Evolutionary conservation across 805 yeast species (phyloP).

Genomic region (Kurtzmaniella cleridarum): DNA sequence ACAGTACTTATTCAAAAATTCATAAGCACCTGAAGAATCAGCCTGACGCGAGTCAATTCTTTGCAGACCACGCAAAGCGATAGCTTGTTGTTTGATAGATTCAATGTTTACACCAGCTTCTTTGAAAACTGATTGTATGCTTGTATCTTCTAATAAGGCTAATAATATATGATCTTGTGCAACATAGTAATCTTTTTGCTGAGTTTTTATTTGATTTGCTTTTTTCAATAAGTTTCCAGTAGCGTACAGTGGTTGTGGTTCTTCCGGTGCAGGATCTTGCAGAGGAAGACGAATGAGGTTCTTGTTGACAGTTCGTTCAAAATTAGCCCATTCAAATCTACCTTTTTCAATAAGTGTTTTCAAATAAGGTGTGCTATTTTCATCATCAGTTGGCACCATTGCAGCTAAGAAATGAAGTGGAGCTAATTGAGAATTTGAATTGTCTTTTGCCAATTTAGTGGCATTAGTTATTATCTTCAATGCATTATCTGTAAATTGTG

Average conservation of each 20-base stretch:
- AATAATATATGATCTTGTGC: constrained; percentile 92
- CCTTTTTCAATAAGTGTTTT: constrained; percentile 82
- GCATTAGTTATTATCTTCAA: constrained; percentile 75
- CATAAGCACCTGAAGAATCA: constrained; percentile 79
- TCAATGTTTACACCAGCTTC: constrained; percentile 65
- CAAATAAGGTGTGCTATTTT: constrained; percentile 48
- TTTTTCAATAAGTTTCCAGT: constrained; percentile 68
- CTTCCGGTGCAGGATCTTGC: constrained; percentile 85
- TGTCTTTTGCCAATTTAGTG: constrained; percentile 75
- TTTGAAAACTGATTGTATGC: constrained; percentile 66
- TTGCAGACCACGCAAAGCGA: constrained; percentile 81
- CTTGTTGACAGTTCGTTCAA: constrained; percentile 76
- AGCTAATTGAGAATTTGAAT: constrained; percentile 71
- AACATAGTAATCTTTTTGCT: constrained; percentile 85
- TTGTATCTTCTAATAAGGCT: constrained; percentile 76
- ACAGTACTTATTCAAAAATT: constrained; percentile 85
- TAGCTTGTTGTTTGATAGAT: constrained; percentile 69
- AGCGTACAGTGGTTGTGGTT: constrained; percentile 69
- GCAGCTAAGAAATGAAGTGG: constrained; percentile 95
- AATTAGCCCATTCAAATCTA: constrained; percentile 77
- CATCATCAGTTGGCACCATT: constrained; percentile 63
- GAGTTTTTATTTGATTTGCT: constrained; percentile 72
- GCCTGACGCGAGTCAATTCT: constrained; percentile 92
- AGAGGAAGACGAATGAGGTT: constrained; percentile 80
- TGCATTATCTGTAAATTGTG: constrained; percentile 93